Evolutionary conservation across 805 yeast genomes (phyloP).

Genomic region (Wickerhamiella siamensis): DNA sequence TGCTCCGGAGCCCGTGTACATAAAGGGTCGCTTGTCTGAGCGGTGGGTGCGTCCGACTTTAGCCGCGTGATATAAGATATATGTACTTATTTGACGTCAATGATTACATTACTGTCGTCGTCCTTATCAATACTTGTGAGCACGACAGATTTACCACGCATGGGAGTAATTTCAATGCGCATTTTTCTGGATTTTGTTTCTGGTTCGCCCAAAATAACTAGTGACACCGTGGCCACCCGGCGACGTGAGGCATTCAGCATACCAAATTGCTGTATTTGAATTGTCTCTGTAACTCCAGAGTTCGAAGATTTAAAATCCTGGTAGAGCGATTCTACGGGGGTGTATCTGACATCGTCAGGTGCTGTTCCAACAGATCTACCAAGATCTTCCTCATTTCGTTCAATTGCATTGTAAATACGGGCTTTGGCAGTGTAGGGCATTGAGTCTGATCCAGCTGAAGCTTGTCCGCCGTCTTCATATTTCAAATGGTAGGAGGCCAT

Average conservation of each 20-base stretch:
- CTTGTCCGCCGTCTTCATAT: slow-evolving; percentile 6
- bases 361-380: background rate
- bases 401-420: slow-evolving; percentile 13
- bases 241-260: slow-evolving; percentile 5
- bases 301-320: slow-evolving; percentile 16
- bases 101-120: background rate
- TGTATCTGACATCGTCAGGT: slow-evolving; percentile 8
- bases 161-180: slow-evolving; percentile 11
- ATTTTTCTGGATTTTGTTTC: slow-evolving; percentile 5
- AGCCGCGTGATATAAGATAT: background rate
- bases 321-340: slow-evolving; percentile 13
- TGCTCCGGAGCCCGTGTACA: slow-evolving; percentile 27
- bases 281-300: slow-evolving; percentile 13
- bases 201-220: slow-evolving; percentile 7
- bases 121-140: background rate
- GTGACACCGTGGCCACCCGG: slow-evolving; percentile 12
- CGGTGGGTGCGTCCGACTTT: slow-evolving; percentile 29
- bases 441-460: background rate
- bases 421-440: slow-evolving; percentile 9
- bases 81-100: background rate
- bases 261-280: slow-evolving; percentile 14
- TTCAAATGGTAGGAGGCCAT: slow-evolving; percentile 14
- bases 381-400: slow-evolving; percentile 12
- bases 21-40: slow-evolving; percentile 32
- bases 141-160: background rate